Conservation (phyloP, 2,329 filamentous ascomycete genomes). For the Neonectria faginata region DNA sequence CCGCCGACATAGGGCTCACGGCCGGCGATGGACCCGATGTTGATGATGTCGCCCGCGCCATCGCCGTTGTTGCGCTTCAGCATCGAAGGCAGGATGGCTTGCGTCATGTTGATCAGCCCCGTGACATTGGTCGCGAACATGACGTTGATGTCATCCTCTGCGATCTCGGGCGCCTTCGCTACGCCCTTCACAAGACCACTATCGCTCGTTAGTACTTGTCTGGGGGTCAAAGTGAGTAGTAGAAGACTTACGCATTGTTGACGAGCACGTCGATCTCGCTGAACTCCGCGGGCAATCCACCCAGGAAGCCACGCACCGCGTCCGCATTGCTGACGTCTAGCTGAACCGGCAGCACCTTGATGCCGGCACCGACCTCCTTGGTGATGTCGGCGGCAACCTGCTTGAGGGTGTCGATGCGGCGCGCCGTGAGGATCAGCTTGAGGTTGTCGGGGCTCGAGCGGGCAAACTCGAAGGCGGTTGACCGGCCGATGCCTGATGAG, state of each 20-base stretch:
- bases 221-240: no score
- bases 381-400: constrained; percentile 81
- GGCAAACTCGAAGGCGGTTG: constrained; percentile 89
- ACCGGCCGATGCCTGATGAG: constrained; percentile 88
- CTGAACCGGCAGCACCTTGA: constrained; percentile 84
- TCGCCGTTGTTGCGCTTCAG: constrained; percentile 75
- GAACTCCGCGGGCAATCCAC: constrained; percentile 81
- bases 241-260: constrained; percentile 85
- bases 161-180: constrained; percentile 85
- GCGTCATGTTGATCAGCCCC: constrained; percentile 95
- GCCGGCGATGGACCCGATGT: constrained; percentile 90
- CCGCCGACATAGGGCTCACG: constrained; percentile 87
- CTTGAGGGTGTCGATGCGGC: constrained; percentile 81
- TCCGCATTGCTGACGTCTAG: constrained; percentile 86
- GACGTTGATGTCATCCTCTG: constrained; percentile 81
- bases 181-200: constrained; percentile 91
- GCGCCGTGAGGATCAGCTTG: constrained; percentile 86
- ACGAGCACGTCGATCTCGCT: constrained; percentile 87
- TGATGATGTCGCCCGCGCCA: constrained; percentile 92
- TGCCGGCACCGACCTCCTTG: constrained; percentile 79
- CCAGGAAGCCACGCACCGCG: constrained; percentile 79
- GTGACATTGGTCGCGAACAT: constrained; percentile 97
- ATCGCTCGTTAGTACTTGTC: constrained; percentile 13
- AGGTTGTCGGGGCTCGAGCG: constrained; percentile 82
- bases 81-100: constrained; percentile 86